phyloP scores from a whole-genome alignment of 2,329 filamentous ascomycete species.

The Furcasterigmium sp. region DNA sequence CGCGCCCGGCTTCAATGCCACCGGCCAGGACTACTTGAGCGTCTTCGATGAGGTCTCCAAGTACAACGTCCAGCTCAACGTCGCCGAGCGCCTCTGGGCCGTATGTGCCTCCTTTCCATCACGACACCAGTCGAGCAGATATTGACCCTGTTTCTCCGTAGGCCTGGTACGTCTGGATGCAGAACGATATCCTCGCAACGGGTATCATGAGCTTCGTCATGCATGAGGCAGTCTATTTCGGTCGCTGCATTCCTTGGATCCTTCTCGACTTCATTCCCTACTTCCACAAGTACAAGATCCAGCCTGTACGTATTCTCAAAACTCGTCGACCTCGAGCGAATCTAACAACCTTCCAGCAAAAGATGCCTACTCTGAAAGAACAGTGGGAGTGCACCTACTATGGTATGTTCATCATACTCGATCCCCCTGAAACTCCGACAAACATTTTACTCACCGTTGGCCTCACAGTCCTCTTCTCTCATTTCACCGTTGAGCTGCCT shows the following conservation, averaged over 20 bases:
- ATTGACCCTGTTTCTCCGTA: constrained; percentile 20
- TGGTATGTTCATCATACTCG: too few species aligned
- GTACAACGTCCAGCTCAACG: constrained; percentile 81
- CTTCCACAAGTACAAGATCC: constrained; percentile 93
- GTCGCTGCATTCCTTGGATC: constrained; percentile 84
- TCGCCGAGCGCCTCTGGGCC: constrained; percentile 84
- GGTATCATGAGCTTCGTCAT: constrained; percentile 96
- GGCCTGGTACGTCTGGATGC: constrained; percentile 96
- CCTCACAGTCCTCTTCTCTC: constrained; percentile 90
- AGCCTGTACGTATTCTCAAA: constrained; percentile 54
- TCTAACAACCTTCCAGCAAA: constrained; percentile 39
- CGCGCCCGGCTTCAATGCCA: constrained; percentile 37
- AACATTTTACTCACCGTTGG: too few species aligned
- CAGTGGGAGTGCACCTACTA: constrained; percentile 93
- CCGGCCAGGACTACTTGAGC: constrained; percentile 42
- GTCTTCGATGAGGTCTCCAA: constrained; percentile 61
- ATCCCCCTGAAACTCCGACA: too few species aligned
- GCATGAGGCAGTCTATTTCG: constrained; percentile 95
- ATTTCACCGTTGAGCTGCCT: constrained; percentile 96
- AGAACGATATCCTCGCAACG: constrained; percentile 93
- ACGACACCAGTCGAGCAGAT: not conserved
- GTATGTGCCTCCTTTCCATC: constrained; percentile 37
- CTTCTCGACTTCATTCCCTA: constrained; percentile 83
- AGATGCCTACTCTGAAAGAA: constrained; percentile 87
- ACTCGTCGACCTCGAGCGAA: not conserved